These are phyloP conservation scores for Kwoniella sp. DNA, from an alignment of 768 basidiomycete genomes.

Conservation along the genomic window DNA sequence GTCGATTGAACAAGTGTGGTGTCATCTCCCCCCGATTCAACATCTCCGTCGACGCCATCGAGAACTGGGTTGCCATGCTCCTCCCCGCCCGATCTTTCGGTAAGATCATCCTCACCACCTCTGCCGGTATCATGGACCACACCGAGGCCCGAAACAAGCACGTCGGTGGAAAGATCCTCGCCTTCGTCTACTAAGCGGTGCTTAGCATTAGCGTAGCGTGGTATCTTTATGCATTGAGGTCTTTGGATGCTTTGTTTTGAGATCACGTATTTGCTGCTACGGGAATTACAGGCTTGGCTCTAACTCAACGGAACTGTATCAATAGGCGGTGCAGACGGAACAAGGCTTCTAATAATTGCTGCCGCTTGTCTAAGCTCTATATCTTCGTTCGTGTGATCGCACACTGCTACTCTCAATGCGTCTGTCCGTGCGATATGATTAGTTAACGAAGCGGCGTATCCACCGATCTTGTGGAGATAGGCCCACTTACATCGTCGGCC, in stretches of 20 bases:
- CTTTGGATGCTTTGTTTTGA: slow-evolving; percentile 15
- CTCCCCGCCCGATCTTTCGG: slow-evolving; percentile 96
- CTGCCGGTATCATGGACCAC: slow-evolving; percentile 97
- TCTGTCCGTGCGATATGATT: no score
- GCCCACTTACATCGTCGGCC: no score
- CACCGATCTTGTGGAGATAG: no score
- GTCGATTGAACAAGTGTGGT: slow-evolving; percentile 98
- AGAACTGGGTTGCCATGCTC: slow-evolving; percentile 89
- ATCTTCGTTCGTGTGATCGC: no score
- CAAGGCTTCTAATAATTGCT: no score
- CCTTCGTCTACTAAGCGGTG: slow-evolving; percentile 22
- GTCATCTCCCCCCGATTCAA: slow-evolving; percentile 99
- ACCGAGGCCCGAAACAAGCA: slow-evolving; percentile 98
- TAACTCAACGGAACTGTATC: no score
- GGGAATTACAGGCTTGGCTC: no score
- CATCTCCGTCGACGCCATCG: slow-evolving; percentile 80
- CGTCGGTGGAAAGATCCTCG: slow-evolving; percentile 51
- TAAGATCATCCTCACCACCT: slow-evolving; percentile 94
- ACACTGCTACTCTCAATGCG: no score
- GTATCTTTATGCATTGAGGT: slow-evolving; percentile 23
- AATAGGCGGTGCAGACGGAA: no score
- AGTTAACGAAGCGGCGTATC: no score
- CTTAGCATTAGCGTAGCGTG: not conserved
- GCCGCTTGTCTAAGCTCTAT: no score
- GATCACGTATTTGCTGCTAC: no score